A percentile compares a stretch with the other conserved stretches of the same genome.
These are phyloP conservation scores for Epicoccum sorghinum DNA, from an alignment of 2,329 filamentous ascomycete species.

Conservation along the genomic window DNA sequence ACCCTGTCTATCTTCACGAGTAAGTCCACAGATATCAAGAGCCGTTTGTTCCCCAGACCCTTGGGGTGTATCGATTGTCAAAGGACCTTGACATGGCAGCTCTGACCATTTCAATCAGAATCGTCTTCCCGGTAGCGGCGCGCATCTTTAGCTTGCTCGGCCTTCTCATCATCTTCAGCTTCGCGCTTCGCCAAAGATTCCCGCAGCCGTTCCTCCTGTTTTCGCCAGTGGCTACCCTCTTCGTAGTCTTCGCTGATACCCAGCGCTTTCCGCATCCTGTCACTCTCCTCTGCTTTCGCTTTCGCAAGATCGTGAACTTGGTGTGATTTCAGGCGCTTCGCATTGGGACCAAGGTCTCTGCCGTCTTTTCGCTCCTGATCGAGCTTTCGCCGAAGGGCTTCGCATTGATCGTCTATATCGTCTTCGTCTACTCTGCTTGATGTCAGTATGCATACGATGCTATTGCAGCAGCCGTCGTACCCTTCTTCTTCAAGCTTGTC, in stretches of 20 bases:
- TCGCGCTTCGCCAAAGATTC: slow-evolving; percentile 51
- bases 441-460: slow-evolving; percentile 21
- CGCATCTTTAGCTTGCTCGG: slow-evolving; percentile 31
- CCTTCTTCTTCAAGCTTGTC: slow-evolving; percentile 92
- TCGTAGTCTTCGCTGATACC: slow-evolving; percentile 87
- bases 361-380: slow-evolving; percentile 51
- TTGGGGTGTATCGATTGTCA: too few species aligned
- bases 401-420: slow-evolving; percentile 82
- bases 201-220: slow-evolving; percentile 73
- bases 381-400: slow-evolving; percentile 69
- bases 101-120: slow-evolving; percentile 28
- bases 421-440: slow-evolving; percentile 75
- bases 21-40: too few species aligned
- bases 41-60: too few species aligned
- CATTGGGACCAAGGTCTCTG: slow-evolving; percentile 45
- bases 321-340: slow-evolving; percentile 78
- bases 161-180: slow-evolving; percentile 41
- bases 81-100: background rate
- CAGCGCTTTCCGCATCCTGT: slow-evolving; percentile 82
- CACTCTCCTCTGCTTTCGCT: slow-evolving; percentile 95
- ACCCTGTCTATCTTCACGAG: too few species aligned
- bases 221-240: slow-evolving; percentile 84
- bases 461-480: slow-evolving; percentile 54
- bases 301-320: slow-evolving; percentile 96
- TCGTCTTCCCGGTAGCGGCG: slow-evolving; percentile 35